Conservation (phyloP, 495 filamentous ascomycete genomes). For the Pyrenula aspistea region DNA sequence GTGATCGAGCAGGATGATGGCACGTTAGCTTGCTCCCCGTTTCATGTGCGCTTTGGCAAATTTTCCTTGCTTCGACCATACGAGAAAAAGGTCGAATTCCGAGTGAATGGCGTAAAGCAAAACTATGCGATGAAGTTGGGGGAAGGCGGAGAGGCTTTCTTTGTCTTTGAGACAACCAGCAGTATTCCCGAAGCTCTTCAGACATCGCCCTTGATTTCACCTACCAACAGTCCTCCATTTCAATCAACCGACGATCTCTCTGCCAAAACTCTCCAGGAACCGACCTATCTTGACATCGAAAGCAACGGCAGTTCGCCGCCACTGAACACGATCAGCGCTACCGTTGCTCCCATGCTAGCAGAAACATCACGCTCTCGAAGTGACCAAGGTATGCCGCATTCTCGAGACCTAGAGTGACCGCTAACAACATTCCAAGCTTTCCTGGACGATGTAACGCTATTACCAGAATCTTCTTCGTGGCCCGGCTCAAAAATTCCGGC, state of each 20-base stretch:
- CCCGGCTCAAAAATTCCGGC: conserved; percentile 9
- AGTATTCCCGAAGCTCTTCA: conserved; percentile 81
- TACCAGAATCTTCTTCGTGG: conserved; percentile 1
- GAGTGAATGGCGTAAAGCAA: conserved; percentile 83
- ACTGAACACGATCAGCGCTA: background rate
- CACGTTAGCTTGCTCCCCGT: conserved; percentile 81
- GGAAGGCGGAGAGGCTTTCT: conserved; percentile 95
- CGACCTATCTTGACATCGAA: conserved; percentile 67
- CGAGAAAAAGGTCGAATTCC: conserved; percentile 99
- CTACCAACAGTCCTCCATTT: conserved; percentile 62
- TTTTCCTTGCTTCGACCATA: conserved; percentile 90
- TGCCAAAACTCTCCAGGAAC: conserved; percentile 56
- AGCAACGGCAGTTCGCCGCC: background rate
- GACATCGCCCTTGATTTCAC: conserved; percentile 87
- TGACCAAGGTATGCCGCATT: conserved; percentile 30
- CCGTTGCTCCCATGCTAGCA: conserved; percentile 4
- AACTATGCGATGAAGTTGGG: conserved; percentile 97
- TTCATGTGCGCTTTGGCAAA: conserved; percentile 98
- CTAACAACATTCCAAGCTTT: background rate
- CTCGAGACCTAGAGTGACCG: conserved; percentile 1
- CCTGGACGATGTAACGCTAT: background rate
- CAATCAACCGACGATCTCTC: conserved; percentile 40
- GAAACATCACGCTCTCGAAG: conserved; percentile 26
- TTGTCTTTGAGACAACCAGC: conserved; percentile 90
- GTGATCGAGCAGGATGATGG: conserved; percentile 96